Base-by-base conservation (phyloP, 2,329 filamentous ascomycete genomes). In the Graphilbum fragrans region DNA sequence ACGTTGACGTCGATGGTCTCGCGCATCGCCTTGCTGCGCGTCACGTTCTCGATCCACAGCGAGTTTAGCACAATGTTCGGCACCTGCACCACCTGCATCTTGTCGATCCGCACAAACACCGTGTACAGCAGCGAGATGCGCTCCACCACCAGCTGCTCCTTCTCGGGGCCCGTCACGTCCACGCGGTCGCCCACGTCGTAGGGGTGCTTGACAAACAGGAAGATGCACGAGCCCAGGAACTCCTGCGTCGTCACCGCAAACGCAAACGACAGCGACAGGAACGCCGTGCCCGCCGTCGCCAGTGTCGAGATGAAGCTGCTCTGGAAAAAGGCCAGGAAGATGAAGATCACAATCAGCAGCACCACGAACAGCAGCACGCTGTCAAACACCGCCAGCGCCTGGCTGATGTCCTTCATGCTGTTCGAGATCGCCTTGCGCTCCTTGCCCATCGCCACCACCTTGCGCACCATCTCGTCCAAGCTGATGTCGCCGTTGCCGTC, bases 151-250 rank as follows among this genome's bases (percentile, higher is more conserved):
- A 94, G 77, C 51, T 78, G 71, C 49, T 80, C 71, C 45, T 66
- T 64, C 47, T 67, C 63, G 9, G 62, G 58, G 16, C 69, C 69
- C 40, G 58, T 65, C 48, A 96, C 82, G 53, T 95, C 87, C 35
- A 96, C 85, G 21, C 92, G 81, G 58, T 98, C 92, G 46, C 90
- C 88, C 19, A 96, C 87, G 57, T 98, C 92, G 58, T 84, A 96
- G 0, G 92, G 90, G 58, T 98, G 92, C 68, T 98, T 98, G 67
- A 96, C 86, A 54, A 98, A 98, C 2, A 98, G 67, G 67, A 98
- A 98, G 55, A 98, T 94, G 66, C 90, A 96, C 31, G 88, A 95
- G 54, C 90, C 90, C n/a, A 98, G 75, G 48, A 98, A 83, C 61
- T 98, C 92, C 61, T 95, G 88, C 4, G 82, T 81, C 2, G 88